Evolutionary conservation across 2,329 filamentous ascomycete genomes (phyloP).

Genomic region (Apiospora saccharicola): DNA sequence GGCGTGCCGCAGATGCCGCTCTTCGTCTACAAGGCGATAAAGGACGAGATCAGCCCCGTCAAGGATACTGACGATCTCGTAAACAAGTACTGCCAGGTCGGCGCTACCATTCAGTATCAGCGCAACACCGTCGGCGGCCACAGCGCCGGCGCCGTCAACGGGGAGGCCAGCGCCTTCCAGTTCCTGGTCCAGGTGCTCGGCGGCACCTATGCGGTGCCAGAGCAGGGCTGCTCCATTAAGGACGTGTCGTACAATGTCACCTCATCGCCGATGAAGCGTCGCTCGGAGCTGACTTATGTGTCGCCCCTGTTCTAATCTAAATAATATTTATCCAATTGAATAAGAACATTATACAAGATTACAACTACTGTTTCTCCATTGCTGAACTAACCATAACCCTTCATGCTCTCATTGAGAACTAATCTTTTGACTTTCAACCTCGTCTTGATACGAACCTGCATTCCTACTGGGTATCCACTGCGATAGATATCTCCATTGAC

Average conservation of each 20-base stretch:
- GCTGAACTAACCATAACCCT: not conserved
- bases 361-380: not conserved
- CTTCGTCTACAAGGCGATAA: conserved; percentile 53
- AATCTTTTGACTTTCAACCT: not conserved
- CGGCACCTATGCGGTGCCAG: not conserved
- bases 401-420: not conserved
- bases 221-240: not conserved
- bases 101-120: conserved; percentile 50
- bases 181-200: conserved; percentile 23
- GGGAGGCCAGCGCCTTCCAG: conserved; percentile 25
- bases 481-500: not conserved
- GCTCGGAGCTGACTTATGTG: not conserved
- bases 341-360: not conserved
- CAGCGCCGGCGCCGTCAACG: conserved; percentile 40
- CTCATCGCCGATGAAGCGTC: not conserved
- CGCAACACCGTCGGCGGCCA: conserved; percentile 52
- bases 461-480: too few relatives aligned
- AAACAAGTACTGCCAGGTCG: conserved; percentile 47
- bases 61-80: conserved; percentile 51
- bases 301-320: conserved; percentile 2
- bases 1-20: conserved; percentile 51
- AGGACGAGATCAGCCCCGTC: conserved; percentile 50
- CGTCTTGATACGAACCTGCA: not conserved
- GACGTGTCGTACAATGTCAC: conserved; percentile 2
- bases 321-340: not conserved